Evolutionary conservation across 257 asterid genomes (phyloP).

Genomic region (Nicotiana paniculata): DNA sequence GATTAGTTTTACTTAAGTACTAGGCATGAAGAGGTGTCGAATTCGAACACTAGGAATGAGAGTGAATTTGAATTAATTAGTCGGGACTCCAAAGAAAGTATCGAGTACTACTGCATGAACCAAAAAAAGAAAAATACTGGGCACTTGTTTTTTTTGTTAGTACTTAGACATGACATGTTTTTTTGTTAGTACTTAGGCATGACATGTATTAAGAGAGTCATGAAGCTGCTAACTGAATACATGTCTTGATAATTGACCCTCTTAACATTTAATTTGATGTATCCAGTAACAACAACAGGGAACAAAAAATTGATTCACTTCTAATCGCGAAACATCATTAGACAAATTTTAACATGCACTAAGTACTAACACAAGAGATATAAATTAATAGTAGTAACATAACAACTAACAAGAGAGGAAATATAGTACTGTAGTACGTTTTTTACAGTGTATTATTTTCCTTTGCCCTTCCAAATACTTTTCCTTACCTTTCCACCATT

Average conservation of each 20-base stretch:
- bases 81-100: too few species aligned
- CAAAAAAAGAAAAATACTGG: too few species aligned
- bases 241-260: background rate
- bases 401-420: background rate
- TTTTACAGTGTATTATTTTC: background rate
- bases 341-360: background rate
- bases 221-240: background rate
- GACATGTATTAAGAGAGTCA: too few species aligned
- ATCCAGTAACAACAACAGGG: background rate
- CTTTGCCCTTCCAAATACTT: constrained; percentile 18
- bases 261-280: background rate
- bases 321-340: constrained; percentile 2
- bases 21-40: too few species aligned
- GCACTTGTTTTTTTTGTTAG: too few species aligned
- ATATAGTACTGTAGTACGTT: background rate
- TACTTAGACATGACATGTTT: too few species aligned
- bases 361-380: constrained; percentile 6
- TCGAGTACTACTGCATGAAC: too few species aligned
- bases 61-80: too few species aligned
- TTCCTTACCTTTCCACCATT: constrained; percentile 24
- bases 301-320: background rate
- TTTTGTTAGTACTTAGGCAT: too few species aligned
- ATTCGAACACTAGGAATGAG: too few species aligned
- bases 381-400: background rate
- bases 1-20: too few species aligned